Evolutionary conservation across 1,139 yeast species (phyloP).

Genomic region (Saccharomyces hybrid): DNA sequence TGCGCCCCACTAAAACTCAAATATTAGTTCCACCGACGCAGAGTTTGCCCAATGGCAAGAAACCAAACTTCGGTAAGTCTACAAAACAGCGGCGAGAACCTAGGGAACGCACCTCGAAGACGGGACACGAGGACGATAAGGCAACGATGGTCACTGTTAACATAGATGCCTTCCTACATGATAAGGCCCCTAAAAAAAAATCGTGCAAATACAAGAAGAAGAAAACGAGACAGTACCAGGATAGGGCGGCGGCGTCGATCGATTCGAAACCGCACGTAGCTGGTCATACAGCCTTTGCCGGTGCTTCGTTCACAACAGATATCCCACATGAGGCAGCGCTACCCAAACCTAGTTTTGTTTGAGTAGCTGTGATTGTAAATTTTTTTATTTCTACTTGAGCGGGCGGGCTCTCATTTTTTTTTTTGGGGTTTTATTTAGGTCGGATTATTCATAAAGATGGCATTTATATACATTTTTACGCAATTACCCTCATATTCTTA

Average conservation of each 20-base stretch:
- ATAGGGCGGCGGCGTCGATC: not conserved
- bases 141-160: not conserved
- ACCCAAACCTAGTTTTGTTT: conserved; percentile 7
- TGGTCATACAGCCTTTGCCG: conserved; percentile 7
- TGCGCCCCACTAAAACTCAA: conserved; percentile 6
- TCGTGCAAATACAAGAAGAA: not conserved
- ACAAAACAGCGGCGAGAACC: not conserved
- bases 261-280: not conserved
- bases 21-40: conserved; percentile 13
- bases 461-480: not conserved
- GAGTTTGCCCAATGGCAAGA: conserved; percentile 21
- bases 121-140: not conserved
- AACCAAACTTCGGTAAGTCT: conserved; percentile 18
- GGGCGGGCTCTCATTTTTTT: not conserved
- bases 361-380: not conserved
- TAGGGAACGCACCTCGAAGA: not conserved
- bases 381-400: not conserved
- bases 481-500: not conserved
- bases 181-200: not conserved
- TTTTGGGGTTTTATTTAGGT: not conserved
- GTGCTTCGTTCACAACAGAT: conserved; percentile 10
- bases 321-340: conserved; percentile 7
- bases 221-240: not conserved
- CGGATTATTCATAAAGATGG: not conserved
- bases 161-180: not conserved